Evolutionary conservation across 2,329 filamentous ascomycete genomes (phyloP).

Genomic region (Gaeumannomyces sp.): DNA sequence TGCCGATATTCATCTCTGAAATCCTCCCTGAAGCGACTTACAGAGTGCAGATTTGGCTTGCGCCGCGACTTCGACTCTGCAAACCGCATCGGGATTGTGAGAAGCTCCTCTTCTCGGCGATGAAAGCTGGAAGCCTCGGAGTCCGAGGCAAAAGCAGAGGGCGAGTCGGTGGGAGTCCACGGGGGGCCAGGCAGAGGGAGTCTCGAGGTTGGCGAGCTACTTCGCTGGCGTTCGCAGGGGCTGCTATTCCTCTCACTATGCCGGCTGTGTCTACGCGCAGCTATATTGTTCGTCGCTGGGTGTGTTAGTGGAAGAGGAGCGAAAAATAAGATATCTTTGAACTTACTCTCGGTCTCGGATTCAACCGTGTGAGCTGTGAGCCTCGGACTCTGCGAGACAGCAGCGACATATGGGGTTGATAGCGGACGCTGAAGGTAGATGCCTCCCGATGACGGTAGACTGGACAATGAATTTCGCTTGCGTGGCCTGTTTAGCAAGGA

Average conservation of each 20-base stretch:
- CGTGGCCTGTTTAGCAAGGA: not conserved
- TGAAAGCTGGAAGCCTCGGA: slow-evolving; percentile 33
- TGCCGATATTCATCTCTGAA: slow-evolving; percentile 22
- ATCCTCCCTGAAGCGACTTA: slow-evolving; percentile 37
- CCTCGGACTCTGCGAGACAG: not conserved
- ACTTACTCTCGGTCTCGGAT: not conserved
- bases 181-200: slow-evolving; percentile 10
- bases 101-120: slow-evolving; percentile 32
- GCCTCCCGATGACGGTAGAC: not conserved
- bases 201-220: not conserved
- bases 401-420: not conserved
- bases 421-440: not conserved
- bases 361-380: not conserved
- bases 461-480: not conserved
- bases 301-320: not conserved
- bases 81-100: slow-evolving; percentile 35
- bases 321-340: not conserved
- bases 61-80: slow-evolving; percentile 25
- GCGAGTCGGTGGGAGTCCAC: slow-evolving; percentile 12
- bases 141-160: slow-evolving; percentile 15
- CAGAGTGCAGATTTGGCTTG: slow-evolving; percentile 22
- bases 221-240: not conserved
- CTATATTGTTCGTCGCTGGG: not conserved
- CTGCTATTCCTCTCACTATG: not conserved
- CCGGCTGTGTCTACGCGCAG: not conserved